Evolutionary conservation across 768 basidiomycete genomes (phyloP).

Genomic region (Mycena crocata): DNA sequence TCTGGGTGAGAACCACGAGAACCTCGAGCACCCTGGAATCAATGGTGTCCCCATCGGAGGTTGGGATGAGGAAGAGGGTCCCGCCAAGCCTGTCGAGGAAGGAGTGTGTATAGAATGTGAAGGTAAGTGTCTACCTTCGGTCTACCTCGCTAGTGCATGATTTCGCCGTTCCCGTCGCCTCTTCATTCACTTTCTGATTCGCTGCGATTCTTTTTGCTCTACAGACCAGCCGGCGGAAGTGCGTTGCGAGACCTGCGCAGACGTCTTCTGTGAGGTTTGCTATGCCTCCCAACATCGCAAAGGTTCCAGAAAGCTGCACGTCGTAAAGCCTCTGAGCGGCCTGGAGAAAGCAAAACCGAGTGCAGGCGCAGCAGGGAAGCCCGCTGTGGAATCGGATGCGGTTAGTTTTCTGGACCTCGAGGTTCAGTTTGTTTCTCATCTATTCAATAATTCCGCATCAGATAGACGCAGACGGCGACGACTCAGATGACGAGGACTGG

Average conservation of each 20-base stretch:
- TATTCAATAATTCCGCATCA: constrained; percentile 38
- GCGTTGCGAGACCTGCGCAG: constrained; percentile 76
- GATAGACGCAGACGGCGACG: constrained; percentile 61
- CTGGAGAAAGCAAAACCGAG: constrained; percentile 40
- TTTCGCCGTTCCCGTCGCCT: no score
- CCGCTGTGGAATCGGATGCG: constrained; percentile 43
- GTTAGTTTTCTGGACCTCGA: constrained; percentile 37
- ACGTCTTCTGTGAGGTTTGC: constrained; percentile 87
- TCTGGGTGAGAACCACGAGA: constrained; percentile 71
- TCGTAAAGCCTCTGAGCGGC: constrained; percentile 57
- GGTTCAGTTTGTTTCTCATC: not conserved
- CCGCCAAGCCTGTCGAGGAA: constrained; percentile 59
- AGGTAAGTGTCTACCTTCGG: constrained; percentile 58
- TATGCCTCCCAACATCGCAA: constrained; percentile 88
- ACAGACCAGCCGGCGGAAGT: constrained; percentile 87
- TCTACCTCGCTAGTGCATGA: constrained; percentile 15
- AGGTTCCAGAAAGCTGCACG: constrained; percentile 77
- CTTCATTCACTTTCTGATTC: no score
- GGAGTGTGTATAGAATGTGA: constrained; percentile 89
- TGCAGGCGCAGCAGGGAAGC: constrained; percentile 14
- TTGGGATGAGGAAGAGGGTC: constrained; percentile 73
- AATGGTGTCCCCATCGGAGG: constrained; percentile 57
- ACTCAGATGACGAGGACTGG: constrained; percentile 58
- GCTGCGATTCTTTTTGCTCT: no score
- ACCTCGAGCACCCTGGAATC: constrained; percentile 67